These are phyloP conservation scores for Claviceps paspali DNA, from an alignment of 2,329 filamentous ascomycete genomes.

Conservation along the genomic window DNA sequence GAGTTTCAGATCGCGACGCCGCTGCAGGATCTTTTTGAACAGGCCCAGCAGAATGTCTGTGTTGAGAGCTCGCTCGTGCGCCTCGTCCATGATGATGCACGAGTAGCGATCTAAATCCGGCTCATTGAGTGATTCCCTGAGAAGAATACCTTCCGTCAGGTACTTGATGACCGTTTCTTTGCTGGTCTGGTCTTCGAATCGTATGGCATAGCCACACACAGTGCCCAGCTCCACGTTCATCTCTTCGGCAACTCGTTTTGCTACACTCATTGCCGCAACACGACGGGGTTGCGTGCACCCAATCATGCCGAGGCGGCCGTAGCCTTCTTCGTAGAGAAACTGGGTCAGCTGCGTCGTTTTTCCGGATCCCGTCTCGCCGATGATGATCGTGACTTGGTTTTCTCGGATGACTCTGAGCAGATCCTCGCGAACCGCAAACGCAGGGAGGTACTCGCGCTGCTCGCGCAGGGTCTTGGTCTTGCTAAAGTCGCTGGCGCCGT, in stretches of 20 bases:
- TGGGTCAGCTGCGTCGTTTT: constrained; percentile 97
- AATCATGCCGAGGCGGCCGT: constrained; percentile 75
- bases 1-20: constrained; percentile 80
- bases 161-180: constrained; percentile 95
- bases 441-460: constrained; percentile 83
- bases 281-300: constrained; percentile 91
- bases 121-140: constrained; percentile 86
- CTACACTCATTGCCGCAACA: constrained; percentile 97
- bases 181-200: constrained; percentile 96
- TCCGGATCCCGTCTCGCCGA: constrained; percentile 92
- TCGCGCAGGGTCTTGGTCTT: constrained; percentile 80
- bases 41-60: constrained; percentile 95
- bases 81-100: constrained; percentile 99
- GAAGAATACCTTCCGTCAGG: constrained; percentile 93
- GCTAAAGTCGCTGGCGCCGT: constrained; percentile 82
- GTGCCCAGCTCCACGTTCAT: constrained; percentile 89
- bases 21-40: constrained; percentile 89
- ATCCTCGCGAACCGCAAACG: constrained; percentile 92
- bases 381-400: constrained; percentile 93
- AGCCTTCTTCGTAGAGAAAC: constrained; percentile 91
- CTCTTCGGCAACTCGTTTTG: constrained; percentile 94
- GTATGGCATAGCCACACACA: constrained; percentile 88
- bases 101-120: constrained; percentile 90
- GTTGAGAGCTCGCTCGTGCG: constrained; percentile 89
- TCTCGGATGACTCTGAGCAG: constrained; percentile 82